Evolutionary conservation across 1,139 yeast species (phyloP).

Genomic region (Arxiozyma heterogenica): DNA sequence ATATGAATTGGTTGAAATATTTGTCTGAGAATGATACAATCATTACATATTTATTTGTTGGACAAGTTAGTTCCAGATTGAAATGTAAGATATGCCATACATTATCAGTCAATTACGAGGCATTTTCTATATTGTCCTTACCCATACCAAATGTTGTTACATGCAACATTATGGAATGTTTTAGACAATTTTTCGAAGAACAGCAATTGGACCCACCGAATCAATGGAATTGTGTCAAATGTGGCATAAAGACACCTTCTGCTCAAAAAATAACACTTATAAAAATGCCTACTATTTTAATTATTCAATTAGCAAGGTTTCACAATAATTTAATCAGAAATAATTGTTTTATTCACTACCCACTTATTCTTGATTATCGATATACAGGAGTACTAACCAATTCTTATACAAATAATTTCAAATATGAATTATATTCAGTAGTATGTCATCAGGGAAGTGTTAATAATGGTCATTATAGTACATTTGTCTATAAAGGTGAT

Average conservation of each 20-base stretch:
- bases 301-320: conserved; percentile 73
- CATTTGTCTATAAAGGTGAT: conserved; percentile 58
- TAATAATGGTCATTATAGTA: conserved; percentile 84
- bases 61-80: conserved; percentile 73
- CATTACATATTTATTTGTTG: conserved; percentile 77
- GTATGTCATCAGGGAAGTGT: conserved; percentile 76
- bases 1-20: conserved; percentile 89
- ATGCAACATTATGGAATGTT: conserved; percentile 48
- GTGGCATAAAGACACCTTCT: conserved; percentile 58
- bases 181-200: conserved; percentile 54
- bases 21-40: conserved; percentile 71
- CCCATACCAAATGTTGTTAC: conserved; percentile 71
- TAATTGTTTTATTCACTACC: conserved; percentile 31
- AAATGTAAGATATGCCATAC: conserved; percentile 62
- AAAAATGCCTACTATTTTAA: conserved; percentile 58
- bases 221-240: conserved; percentile 79
- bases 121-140: conserved; percentile 63
- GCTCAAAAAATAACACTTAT: conserved; percentile 59
- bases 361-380: conserved; percentile 33
- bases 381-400: neutral
- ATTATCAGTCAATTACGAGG: conserved; percentile 78
- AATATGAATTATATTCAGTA: conserved; percentile 68
- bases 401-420: conserved; percentile 10
- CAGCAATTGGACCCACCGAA: conserved; percentile 70
- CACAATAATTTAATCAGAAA: conserved; percentile 33